Evolutionary conservation across 179 eudicot genomes (phyloP), one percentile per base, ranked within the genome.

Genomic region (Heliamphora pulchella): DNA sequence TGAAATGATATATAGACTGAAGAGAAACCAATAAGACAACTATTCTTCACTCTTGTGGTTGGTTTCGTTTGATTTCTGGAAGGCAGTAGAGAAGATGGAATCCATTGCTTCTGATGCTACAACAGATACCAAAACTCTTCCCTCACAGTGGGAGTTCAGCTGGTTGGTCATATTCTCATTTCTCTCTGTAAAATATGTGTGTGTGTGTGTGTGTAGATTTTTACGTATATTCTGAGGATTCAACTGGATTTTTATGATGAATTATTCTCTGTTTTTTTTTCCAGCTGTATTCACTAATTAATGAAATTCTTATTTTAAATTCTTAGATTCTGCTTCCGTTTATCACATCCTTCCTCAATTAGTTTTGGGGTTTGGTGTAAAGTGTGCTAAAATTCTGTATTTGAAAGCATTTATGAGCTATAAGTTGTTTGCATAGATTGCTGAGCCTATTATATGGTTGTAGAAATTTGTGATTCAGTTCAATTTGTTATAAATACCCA

Each of bases 151-250:
- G 89, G 86, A 85, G 10, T 87, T 84, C 78, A 77, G 76, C 73
- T 87, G 89, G 89, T 87, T 62, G 3, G 51, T 54, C 78, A n/a
- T n/a, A n/a, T n/a, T n/a, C n/a, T n/a, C n/a, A 72, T 79, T 71
- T 82, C 59, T 61, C 53, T 77, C 8, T 77, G 5, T 62, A 9
- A n/a, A 53, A n/a, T 44, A 66, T 66, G 1, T 59, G 6, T 80
- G 41, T 48, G 14, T 57, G 44, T 55, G 3, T 6, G 22, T 20
- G 51, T n/a, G n/a, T n/a, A n/a, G n/a, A n/a, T n/a, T n/a, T n/a
- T n/a, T n/a, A n/a, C 3, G 11, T 11, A 43, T 18, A n/a, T 58
- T 44, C 9, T 17, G 8, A 44, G 79, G 79, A 20, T 47, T 46
- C 46, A 46, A 2, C 55, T 70, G 74, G 74, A 14, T 70, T 70